These are phyloP conservation scores for Boletellus emodensis DNA, from an alignment of 768 basidiomycete species.

Conservation along the genomic window DNA sequence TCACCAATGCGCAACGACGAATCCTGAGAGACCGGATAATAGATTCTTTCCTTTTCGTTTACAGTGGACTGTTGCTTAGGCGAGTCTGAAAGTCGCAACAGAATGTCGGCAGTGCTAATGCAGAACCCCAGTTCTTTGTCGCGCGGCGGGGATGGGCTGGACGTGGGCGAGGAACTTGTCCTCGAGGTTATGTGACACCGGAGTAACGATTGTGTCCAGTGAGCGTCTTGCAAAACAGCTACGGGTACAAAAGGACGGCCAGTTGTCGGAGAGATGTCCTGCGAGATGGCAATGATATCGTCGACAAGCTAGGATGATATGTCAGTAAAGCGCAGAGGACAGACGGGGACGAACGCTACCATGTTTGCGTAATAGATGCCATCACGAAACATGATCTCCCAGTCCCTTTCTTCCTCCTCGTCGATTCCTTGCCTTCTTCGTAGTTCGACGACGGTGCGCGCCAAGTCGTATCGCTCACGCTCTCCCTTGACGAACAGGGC, in stretches of 20 bases:
- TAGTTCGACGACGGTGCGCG: conserved; percentile 70
- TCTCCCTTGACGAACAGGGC: conserved; percentile 77
- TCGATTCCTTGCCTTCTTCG: conserved; percentile 52
- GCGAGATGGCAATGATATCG: conserved; percentile 69
- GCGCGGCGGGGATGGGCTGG: conserved; percentile 34
- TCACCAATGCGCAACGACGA: conserved; percentile 76
- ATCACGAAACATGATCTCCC: conserved; percentile 63
- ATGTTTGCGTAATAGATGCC: conserved; percentile 87
- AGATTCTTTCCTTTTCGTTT: conserved; percentile 35
- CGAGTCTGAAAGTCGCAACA: conserved; percentile 26
- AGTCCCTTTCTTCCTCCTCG: conserved; percentile 65
- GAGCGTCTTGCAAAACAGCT: conserved; percentile 64
- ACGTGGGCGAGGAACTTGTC: conserved; percentile 27
- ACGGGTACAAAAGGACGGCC: conserved; percentile 66
- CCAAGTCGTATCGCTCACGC: conserved; percentile 75
- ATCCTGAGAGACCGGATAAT: conserved; percentile 65
- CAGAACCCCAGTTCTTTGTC: conserved; percentile 68
- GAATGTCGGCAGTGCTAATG: conserved; percentile 51
- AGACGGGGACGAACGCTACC: conserved; percentile 41
- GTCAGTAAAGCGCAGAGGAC: not conserved
- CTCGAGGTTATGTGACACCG: conserved; percentile 50
- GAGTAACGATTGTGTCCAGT: conserved; percentile 75
- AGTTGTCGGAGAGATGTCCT: conserved; percentile 71
- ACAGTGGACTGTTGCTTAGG: conserved; percentile 7
- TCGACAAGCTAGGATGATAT: conserved; percentile 59